Conservation (phyloP, 345 rosid genomes). For the Psidium guajava region DNA sequence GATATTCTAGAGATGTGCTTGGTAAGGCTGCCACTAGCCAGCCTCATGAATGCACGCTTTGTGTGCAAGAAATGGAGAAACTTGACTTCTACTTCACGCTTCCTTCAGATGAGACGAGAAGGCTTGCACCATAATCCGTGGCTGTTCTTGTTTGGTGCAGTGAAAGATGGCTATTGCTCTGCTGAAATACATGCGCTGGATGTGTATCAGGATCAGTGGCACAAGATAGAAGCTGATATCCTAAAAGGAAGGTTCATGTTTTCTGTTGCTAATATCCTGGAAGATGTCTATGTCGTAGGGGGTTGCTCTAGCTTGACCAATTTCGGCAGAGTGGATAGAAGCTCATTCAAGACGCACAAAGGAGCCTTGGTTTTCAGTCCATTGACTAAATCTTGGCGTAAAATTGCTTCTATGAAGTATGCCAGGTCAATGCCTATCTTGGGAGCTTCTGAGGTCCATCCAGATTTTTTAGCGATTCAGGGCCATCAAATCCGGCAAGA, state of each 20-base stretch:
- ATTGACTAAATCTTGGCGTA: constrained; percentile 71
- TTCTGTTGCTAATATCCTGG: constrained; percentile 60
- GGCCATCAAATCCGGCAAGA: constrained; percentile 60
- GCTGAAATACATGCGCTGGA: constrained; percentile 83
- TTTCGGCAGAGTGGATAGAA: constrained; percentile 62
- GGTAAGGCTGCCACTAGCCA: constrained; percentile 74
- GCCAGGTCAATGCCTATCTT: constrained; percentile 81
- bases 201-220: constrained; percentile 70
- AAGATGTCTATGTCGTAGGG: constrained; percentile 83
- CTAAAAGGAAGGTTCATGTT: constrained; percentile 85
- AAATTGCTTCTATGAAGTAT: constrained; percentile 67
- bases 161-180: constrained; percentile 72
- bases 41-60: constrained; percentile 78
- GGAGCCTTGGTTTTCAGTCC: constrained; percentile 75
- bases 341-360: constrained; percentile 78
- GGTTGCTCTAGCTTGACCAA: constrained; percentile 72
- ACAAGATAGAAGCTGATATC: constrained; percentile 49
- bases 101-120: constrained; percentile 65
- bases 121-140: constrained; percentile 68
- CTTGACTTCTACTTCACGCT: constrained; percentile 59
- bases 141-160: constrained; percentile 82
- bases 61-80: constrained; percentile 94
- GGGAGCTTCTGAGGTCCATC: constrained; percentile 50
- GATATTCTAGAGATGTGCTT: constrained; percentile 90
- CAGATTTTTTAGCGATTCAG: constrained; percentile 37